Evolutionary conservation across 1,284 basidiomycete species (phyloP).

Genomic region (Ganoderma multipileum): DNA sequence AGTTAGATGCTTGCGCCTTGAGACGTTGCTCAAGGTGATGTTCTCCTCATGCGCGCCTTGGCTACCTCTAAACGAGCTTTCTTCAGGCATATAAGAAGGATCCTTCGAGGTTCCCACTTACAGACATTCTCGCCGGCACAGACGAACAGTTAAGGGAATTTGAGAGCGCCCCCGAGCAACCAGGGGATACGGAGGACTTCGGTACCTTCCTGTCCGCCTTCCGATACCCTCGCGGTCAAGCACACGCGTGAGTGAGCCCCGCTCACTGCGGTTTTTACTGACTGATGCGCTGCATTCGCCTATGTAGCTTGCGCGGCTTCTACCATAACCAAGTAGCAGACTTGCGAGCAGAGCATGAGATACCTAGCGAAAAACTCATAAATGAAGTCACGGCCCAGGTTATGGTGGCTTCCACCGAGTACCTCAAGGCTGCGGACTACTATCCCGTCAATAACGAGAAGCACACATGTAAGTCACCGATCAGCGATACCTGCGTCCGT

Average conservation of each 20-base stretch:
- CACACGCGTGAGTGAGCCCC: conserved; percentile 42
- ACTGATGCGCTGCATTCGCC: background rate
- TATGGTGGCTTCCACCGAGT: conserved; percentile 22
- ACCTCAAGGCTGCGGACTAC: conserved; percentile 37
- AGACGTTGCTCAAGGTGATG: background rate
- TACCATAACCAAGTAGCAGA: conserved; percentile 12
- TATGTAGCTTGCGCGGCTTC: conserved; percentile 29
- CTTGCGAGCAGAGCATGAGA: background rate
- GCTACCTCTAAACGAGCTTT: background rate
- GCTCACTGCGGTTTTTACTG: too few relatives aligned
- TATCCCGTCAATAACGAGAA: conserved; percentile 46
- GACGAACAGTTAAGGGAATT: conserved; percentile 39
- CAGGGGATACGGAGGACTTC: conserved; percentile 21
- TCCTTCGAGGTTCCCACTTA: conserved; percentile 1
- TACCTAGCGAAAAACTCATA: background rate
- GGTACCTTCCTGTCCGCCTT: conserved; percentile 42
- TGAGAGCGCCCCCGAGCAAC: conserved; percentile 19
- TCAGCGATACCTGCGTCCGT: background rate
- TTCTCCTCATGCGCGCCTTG: background rate
- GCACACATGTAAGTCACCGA: conserved; percentile 17
- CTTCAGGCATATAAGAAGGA: background rate
- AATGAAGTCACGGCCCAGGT: background rate
- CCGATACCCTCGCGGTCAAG: conserved; percentile 45
- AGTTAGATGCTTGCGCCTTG: background rate
- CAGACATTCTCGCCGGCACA: conserved; percentile 10